A percentile compares a stretch with the other conserved stretches of the same genome.
Conservation (phyloP, 2,329 filamentous ascomycete genomes). For the Ilyonectria destructans region DNA sequence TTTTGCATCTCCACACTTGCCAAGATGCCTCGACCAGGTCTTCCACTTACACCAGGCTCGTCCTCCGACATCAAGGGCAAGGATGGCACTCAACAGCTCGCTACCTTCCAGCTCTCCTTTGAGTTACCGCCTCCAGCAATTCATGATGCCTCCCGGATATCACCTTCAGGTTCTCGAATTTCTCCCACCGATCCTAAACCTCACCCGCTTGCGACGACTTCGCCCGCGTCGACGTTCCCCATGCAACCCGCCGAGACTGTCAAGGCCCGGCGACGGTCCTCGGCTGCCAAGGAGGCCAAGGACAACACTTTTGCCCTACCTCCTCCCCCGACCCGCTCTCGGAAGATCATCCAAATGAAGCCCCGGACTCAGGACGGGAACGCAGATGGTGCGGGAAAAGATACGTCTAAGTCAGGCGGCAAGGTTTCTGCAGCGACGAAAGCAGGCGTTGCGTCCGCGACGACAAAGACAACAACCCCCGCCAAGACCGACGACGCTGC, state of each 20-base stretch:
- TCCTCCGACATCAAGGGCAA: conserved; percentile 86
- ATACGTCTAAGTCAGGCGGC: conserved; percentile 41
- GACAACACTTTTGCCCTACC: conserved; percentile 85
- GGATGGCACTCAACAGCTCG: conserved; percentile 74
- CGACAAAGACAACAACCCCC: conserved; percentile 42
- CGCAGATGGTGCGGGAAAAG: conserved; percentile 44
- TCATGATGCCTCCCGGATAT: conserved; percentile 64
- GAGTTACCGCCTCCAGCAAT: conserved; percentile 85
- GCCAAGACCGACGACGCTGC: conserved; percentile 41
- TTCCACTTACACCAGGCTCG: conserved; percentile 83
- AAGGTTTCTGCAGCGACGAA: conserved; percentile 43
- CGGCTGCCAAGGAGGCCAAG: conserved; percentile 61
- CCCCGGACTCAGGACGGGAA: conserved; percentile 67
- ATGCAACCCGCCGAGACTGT: conserved; percentile 68
- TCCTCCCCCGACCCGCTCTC: conserved; percentile 90
- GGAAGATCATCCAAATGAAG: conserved; percentile 99
- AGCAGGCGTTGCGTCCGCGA: conserved; percentile 32
- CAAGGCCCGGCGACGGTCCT: conserved; percentile 69
- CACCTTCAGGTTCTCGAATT: conserved; percentile 55
- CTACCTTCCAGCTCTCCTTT: conserved; percentile 78
- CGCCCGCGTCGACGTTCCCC: conserved; percentile 56
- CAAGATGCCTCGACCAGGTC: conserved; percentile 53
- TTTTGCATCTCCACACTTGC: conserved; percentile 24
- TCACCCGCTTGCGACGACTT: conserved; percentile 49
- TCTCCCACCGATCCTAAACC: conserved; percentile 52